Evolutionary conservation across 805 yeast species (phyloP).

Genomic region (Kluyveromyces aestuarii): DNA sequence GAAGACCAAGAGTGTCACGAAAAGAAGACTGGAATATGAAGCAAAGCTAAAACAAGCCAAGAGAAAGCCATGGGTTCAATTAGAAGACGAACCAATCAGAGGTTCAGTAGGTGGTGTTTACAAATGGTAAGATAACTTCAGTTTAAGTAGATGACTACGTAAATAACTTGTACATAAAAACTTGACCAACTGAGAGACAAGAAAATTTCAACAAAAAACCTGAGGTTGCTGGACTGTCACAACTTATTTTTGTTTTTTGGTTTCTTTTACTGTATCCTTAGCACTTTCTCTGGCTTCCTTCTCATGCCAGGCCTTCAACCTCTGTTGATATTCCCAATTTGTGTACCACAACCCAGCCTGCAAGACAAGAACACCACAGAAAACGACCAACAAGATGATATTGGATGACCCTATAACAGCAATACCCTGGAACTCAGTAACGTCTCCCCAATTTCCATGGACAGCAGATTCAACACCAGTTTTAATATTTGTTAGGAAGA

Average conservation of each 20-base stretch:
- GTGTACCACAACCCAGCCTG: slow-evolving; percentile 91
- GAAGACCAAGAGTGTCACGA: slow-evolving; percentile 52
- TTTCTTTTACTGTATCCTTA: slow-evolving; percentile 3
- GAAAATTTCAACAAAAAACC: neutral
- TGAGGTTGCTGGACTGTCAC: neutral
- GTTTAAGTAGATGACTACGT: neutral
- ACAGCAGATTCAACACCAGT: slow-evolving; percentile 66
- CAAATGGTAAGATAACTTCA: slow-evolving; percentile 38
- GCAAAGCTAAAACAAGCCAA: slow-evolving; percentile 36
- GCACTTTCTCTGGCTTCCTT: slow-evolving; percentile 22
- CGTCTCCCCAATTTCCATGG: slow-evolving; percentile 88
- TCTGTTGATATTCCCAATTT: slow-evolving; percentile 42
- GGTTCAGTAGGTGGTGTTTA: slow-evolving; percentile 43
- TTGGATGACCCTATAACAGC: slow-evolving; percentile 89
- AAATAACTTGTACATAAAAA: slow-evolving; percentile 5
- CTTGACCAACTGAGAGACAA: neutral
- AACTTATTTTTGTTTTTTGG: slow-evolving; percentile 6
- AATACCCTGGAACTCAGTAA: slow-evolving; percentile 74
- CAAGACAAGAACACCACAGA: slow-evolving; percentile 71
- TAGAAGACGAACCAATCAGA: slow-evolving; percentile 38
- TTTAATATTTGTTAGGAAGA: slow-evolving; percentile 79
- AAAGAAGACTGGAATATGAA: slow-evolving; percentile 52
- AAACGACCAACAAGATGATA: slow-evolving; percentile 59
- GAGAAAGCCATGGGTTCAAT: slow-evolving; percentile 44
- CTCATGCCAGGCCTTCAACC: slow-evolving; percentile 27